A percentile compares a stretch with the other conserved stretches of the same genome.
Conservation (phyloP, 140 eudicot genomes). For the Cichorium intybus region DNA sequence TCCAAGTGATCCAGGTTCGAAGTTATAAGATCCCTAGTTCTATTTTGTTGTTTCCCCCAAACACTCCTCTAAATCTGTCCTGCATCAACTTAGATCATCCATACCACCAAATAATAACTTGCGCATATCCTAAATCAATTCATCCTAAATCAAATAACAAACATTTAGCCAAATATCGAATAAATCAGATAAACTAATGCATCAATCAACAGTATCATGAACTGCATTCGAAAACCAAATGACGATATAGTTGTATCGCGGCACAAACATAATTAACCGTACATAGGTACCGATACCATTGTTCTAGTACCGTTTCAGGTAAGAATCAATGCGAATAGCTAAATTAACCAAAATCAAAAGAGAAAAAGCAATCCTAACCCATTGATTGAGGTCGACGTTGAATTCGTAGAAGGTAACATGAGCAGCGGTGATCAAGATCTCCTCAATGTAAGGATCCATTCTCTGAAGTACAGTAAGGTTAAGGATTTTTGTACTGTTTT, state of each 20-base stretch:
- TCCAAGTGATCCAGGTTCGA: not conserved
- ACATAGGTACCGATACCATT: not conserved
- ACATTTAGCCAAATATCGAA: not conserved
- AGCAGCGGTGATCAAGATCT: constrained; percentile 82
- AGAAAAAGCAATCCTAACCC: constrained; percentile 40
- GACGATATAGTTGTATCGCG: not conserved
- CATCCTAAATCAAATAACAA: not conserved
- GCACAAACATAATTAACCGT: not conserved
- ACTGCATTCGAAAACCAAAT: constrained; percentile 5
- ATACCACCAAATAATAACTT: too few species aligned
- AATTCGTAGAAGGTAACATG: constrained; percentile 85
- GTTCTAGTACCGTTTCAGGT: not conserved
- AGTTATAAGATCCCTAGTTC: not conserved
- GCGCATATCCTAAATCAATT: not conserved
- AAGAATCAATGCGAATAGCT: constrained; percentile 1
- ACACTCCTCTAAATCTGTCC: not conserved
- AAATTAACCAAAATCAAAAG: not conserved
- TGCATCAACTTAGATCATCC: not conserved
- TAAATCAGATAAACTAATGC: not conserved
- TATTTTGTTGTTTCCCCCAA: constrained; percentile 10
- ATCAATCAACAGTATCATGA: not conserved
- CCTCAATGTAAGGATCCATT: constrained; percentile 78
- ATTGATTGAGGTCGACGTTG: constrained; percentile 70
- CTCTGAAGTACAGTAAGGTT: constrained; percentile 80
- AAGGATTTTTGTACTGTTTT: constrained; percentile 66